Evolutionary conservation across 2,329 filamentous ascomycete genomes (phyloP), one percentile per base, ranked within the genome.

Genomic region (Rugonectria rugulosa): DNA sequence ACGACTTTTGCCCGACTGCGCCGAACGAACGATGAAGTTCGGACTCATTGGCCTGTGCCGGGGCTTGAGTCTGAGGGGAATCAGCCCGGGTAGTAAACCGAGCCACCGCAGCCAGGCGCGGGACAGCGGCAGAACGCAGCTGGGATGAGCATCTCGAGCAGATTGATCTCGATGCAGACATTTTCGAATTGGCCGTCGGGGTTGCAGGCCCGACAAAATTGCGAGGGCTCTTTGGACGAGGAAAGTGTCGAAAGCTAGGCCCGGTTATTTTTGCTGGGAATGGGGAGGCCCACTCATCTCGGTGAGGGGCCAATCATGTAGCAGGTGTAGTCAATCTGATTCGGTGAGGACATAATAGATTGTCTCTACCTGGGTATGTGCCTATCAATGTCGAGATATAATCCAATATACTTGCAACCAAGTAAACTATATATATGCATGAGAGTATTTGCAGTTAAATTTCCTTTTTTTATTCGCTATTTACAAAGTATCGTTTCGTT

Each of bases 91-190:
- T 9, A 54, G 43, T 14, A 55, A 67, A 70, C 47, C 61, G 57
- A 20, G 64, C 65, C 27, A 47, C 51, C 7, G 54, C 51, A 41
- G 61, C 65, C 36, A 67, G 52, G 29, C 59, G 47, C 53, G 56
- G 61, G 14, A 51, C 50, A 10, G 63, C 49, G 17, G 53, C 51
- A 15, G 57, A 47, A 26, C 67, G 67, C 43, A 72, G 43, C 27
- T 68, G 68, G 17, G 67, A 65, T 38, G 68, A 67, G 60, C 74
- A 77, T 63, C 68, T 71, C 58, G 66, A 68, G 64, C 74, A 76
- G 54, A 69, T 62, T 29, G 67, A 65, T 51, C 72, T 66, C 51
- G 74, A 68, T 49, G 70, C 61, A 60, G 70, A 69, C 74, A 76
- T 76, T 44, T n/a, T 48, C 58, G 58, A 32, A 54, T 41, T 42